phyloP scores from a whole-genome alignment of 805 yeast species.

The Metschnikowia kofuensis region DNA sequence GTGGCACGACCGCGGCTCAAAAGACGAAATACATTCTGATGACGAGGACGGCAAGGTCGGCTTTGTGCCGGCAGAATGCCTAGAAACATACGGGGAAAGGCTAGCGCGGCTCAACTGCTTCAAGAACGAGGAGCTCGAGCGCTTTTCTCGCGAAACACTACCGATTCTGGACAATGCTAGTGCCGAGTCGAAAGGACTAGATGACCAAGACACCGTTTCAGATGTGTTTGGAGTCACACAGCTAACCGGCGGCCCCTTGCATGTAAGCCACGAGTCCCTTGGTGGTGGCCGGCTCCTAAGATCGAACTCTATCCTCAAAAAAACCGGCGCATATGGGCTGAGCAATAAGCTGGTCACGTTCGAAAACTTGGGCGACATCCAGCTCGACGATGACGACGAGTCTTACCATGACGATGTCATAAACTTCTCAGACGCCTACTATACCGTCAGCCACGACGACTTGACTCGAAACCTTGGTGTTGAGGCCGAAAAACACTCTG shows the following conservation, averaged over 20 bases:
- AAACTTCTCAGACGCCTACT: conserved; percentile 20
- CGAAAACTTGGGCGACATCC: conserved; percentile 32
- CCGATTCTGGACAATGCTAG: not conserved
- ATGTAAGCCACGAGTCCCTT: not conserved
- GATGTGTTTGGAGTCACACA: not conserved
- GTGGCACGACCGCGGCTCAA: conserved; percentile 12
- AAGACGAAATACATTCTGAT: conserved; percentile 20
- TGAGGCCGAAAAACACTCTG: conserved; percentile 31
- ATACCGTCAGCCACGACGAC: conserved; percentile 24
- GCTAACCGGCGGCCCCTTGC: not conserved
- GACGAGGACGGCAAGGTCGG: conserved; percentile 74
- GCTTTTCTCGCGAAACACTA: conserved; percentile 4
- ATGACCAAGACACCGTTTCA: not conserved
- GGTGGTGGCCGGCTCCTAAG: conserved; percentile 5
- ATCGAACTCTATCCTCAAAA: conserved; percentile 16
- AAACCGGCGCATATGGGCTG: conserved; percentile 9
- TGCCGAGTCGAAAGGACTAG: not conserved
- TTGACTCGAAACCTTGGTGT: conserved; percentile 1
- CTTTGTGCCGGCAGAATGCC: conserved; percentile 93
- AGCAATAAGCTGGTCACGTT: conserved; percentile 38
- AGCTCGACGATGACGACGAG: conserved; percentile 17
- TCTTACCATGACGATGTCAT: conserved; percentile 2
- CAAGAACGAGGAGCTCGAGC: conserved; percentile 74
- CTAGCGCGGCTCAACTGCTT: conserved; percentile 89
- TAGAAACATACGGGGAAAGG: conserved; percentile 89